A percentile compares a stretch with the other conserved stretches of the same genome.
Evolutionary conservation across 1,139 yeast species (phyloP).

Genomic region (Zygosaccharomyces pseudobailii): DNA sequence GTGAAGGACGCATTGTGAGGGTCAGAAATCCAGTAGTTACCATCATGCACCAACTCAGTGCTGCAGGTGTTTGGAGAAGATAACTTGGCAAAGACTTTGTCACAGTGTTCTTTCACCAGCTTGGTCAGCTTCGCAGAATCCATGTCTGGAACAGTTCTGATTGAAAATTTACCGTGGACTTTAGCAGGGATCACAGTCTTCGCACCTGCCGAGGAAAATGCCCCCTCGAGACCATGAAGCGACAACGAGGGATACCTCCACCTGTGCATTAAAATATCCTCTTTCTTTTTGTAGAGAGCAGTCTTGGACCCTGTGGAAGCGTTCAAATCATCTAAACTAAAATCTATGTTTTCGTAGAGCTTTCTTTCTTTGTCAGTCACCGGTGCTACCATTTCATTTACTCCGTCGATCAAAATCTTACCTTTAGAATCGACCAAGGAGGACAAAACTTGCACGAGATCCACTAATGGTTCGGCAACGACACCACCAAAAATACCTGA

Average conservation of each 20-base stretch:
- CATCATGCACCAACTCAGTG: slow-evolving; percentile 84
- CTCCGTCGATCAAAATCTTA: slow-evolving; percentile 79
- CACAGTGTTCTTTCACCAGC: slow-evolving; percentile 67
- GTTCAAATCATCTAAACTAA: slow-evolving; percentile 77
- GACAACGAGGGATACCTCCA: slow-evolving; percentile 98
- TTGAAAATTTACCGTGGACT: slow-evolving; percentile 90
- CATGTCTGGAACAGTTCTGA: slow-evolving; percentile 94
- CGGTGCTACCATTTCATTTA: slow-evolving; percentile 92
- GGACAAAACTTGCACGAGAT: slow-evolving; percentile 70
- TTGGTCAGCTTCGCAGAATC: slow-evolving; percentile 74
- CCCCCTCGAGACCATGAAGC: slow-evolving; percentile 96
- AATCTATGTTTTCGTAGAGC: slow-evolving; percentile 81
- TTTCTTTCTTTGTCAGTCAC: slow-evolving; percentile 73
- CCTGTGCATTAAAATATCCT: slow-evolving; percentile 90
- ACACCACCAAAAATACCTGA: slow-evolving; percentile 97
- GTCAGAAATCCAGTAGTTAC: slow-evolving; percentile 93
- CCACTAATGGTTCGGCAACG: slow-evolving; percentile 97
- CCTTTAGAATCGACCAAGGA: slow-evolving; percentile 78
- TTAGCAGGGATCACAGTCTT: slow-evolving; percentile 97
- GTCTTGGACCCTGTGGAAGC: slow-evolving; percentile 86
- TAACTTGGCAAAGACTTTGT: slow-evolving; percentile 58
- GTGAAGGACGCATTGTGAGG: slow-evolving; percentile 90
- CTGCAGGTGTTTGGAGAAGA: slow-evolving; percentile 70
- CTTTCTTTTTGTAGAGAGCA: slow-evolving; percentile 68
- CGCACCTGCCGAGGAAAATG: slow-evolving; percentile 91